These are phyloP conservation scores for Agarophyton chilense DNA, from an alignment of 23 red algal genomes.

Conservation along the genomic window DNA sequence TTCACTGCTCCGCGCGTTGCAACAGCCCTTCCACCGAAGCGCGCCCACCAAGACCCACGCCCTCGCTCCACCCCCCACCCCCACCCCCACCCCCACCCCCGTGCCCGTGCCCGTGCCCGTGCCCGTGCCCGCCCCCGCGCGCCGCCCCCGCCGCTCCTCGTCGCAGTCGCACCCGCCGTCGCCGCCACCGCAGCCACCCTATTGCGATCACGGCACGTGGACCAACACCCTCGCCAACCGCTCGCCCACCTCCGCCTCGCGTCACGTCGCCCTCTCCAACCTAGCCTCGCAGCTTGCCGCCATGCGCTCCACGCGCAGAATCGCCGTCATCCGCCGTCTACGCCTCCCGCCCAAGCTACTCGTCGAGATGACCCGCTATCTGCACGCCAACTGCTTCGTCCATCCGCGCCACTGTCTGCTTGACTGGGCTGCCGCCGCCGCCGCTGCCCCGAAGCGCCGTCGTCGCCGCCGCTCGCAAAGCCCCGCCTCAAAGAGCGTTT, in stretches of 20 bases:
- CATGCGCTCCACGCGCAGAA: background rate
- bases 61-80: background rate
- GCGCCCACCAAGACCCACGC: background rate
- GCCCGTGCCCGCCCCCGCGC: background rate
- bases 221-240: constrained; percentile 24
- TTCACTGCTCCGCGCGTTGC: background rate
- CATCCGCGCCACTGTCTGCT: background rate
- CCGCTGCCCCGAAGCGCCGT: background rate
- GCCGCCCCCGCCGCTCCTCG: background rate
- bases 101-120: background rate
- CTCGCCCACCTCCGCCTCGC: constrained; percentile 10
- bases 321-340: constrained; percentile 3
- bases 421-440: background rate
- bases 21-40: constrained; percentile 1
- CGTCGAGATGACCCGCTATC: constrained; percentile 6
- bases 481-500: background rate
- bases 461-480: background rate
- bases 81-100: background rate
- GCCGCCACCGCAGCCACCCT: background rate
- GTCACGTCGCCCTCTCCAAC: background rate
- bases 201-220: background rate
- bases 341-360: background rate
- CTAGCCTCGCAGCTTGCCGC: background rate
- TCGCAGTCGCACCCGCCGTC: background rate
- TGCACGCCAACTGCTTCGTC: background rate